These are phyloP conservation scores for Thymus quinquecostatus DNA, from an alignment of 257 asterid genomes.

Conservation along the genomic window DNA sequence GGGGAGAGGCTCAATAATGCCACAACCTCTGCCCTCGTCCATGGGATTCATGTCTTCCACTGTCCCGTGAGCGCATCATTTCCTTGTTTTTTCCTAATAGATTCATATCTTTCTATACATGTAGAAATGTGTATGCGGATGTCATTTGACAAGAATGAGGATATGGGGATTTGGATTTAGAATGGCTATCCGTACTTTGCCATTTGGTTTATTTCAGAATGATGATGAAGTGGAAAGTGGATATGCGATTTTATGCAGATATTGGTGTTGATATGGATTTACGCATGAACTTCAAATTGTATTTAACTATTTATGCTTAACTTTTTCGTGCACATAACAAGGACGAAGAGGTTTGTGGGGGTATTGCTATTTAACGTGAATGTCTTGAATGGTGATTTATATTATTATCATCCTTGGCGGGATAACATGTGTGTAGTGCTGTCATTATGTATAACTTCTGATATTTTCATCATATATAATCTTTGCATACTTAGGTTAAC, in stretches of 20 bases:
- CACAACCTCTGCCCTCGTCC: conserved; percentile 64
- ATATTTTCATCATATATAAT: background rate
- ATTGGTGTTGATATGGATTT: background rate
- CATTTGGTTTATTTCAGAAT: background rate
- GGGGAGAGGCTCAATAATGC: conserved; percentile 47
- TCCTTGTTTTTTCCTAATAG: background rate
- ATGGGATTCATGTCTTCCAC: conserved; percentile 89
- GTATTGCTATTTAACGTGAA: too few relatives aligned
- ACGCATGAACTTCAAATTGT: background rate
- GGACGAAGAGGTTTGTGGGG: background rate
- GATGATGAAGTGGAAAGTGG: conserved; percentile 3
- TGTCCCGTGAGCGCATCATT: conserved; percentile 64
- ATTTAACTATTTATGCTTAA: background rate
- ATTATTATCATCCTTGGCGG: background rate
- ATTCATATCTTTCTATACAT: background rate
- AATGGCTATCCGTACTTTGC: background rate
- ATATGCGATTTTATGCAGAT: conserved; percentile 5
- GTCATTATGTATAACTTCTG: background rate
- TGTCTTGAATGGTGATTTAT: too few relatives aligned
- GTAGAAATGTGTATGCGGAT: background rate
- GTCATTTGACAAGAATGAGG: background rate
- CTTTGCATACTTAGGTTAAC: background rate
- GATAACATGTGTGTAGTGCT: background rate
- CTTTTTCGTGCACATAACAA: background rate
- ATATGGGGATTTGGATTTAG: conserved; percentile 1